Percentiles rank a stretch among this genome's conserved stretches.
phyloP scores from a whole-genome alignment of 106 monocot species.

The Chionographis japonica region DNA sequence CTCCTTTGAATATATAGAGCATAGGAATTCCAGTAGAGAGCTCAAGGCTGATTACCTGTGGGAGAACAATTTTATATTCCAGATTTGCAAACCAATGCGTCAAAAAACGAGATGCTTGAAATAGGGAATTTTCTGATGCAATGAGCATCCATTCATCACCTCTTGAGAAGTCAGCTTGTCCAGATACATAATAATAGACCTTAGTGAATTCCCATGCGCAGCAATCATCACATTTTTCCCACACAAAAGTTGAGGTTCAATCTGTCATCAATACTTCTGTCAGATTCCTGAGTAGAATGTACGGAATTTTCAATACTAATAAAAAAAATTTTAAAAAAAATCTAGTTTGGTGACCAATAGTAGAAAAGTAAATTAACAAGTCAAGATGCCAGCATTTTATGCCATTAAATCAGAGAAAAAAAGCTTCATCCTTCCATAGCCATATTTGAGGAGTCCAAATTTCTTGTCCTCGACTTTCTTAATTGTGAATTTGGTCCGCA shows the following conservation, averaged over 20 bases:
- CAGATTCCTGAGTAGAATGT: background rate
- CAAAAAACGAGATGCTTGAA: background rate
- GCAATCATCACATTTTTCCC: slow-evolving; percentile 96
- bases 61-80: background rate
- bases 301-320: background rate
- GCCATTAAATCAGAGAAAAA: no score
- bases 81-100: background rate
- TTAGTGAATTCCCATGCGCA: slow-evolving; percentile 92
- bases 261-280: slow-evolving; percentile 32
- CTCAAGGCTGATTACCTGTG: slow-evolving; percentile 88
- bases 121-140: background rate
- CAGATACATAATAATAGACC: slow-evolving; percentile 97
- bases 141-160: slow-evolving; percentile 30
- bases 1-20: slow-evolving; percentile 96
- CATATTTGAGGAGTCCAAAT: no score
- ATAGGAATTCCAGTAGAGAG: slow-evolving; percentile 93
- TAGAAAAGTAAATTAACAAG: no score
- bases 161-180: slow-evolving; percentile 90
- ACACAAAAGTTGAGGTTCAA: slow-evolving; percentile 68
- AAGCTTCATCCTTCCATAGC: no score
- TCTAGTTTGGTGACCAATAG: no score
- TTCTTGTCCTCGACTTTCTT: no score
- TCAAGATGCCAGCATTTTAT: no score
- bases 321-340: no score
- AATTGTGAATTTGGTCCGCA: no score